Evolutionary conservation across 2,329 filamentous ascomycete genomes (phyloP).

Genomic region (Hypoxylon sp.): DNA sequence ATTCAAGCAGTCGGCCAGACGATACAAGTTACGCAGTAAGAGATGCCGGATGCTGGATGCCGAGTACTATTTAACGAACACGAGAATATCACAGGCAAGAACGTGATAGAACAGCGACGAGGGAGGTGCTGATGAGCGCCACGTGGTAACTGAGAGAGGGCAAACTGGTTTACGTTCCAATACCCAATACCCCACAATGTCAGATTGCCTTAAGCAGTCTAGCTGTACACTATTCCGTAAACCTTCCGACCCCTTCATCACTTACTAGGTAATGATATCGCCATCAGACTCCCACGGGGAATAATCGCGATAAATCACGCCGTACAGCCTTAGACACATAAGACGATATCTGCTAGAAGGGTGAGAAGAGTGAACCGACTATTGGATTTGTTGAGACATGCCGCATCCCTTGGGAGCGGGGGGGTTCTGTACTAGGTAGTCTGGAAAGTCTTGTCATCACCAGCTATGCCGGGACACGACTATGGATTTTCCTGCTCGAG

Average conservation of each 20-base stretch:
- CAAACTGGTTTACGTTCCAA: conserved; percentile 9
- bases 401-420: neutral
- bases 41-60: neutral
- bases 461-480: neutral
- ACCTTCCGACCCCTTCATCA: neutral
- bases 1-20: conserved; percentile 14
- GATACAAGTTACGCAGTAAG: neutral
- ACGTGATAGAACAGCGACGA: neutral
- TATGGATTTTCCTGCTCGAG: neutral
- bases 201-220: conserved; percentile 30
- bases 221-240: conserved; percentile 3
- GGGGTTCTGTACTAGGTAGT: no score
- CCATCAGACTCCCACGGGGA: neutral
- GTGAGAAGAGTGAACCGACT: neutral
- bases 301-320: neutral
- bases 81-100: neutral
- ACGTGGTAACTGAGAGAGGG: conserved; percentile 32
- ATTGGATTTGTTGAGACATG: neutral
- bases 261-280: neutral
- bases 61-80: neutral
- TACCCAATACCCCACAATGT: conserved; percentile 38
- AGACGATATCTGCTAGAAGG: neutral
- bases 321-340: neutral
- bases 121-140: conserved; percentile 17
- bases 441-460: neutral